Conservation (phyloP, 371 early-diverging fungal genomes). For the Synchytrium microbalum region DNA sequence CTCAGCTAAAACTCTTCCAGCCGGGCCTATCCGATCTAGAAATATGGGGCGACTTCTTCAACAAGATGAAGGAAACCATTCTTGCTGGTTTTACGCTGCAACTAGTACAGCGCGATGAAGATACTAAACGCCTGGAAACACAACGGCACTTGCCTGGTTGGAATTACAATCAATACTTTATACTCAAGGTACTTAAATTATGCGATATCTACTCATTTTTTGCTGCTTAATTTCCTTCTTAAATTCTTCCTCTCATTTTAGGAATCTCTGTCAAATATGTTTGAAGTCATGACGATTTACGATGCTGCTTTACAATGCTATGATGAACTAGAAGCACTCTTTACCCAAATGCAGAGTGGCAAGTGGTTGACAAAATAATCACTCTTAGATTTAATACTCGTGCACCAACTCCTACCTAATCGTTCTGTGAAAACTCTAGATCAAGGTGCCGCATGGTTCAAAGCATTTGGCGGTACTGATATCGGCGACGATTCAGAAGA, state of each 20-base stretch:
- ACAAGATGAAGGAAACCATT: slow-evolving; percentile 72
- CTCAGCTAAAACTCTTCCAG: slow-evolving; percentile 36
- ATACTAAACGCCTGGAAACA: slow-evolving; percentile 77
- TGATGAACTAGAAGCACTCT: slow-evolving; percentile 91
- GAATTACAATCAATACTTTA: slow-evolving; percentile 95
- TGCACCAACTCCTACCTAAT: slow-evolving; percentile 23
- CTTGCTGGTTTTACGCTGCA: slow-evolving; percentile 72
- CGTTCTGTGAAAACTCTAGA: slow-evolving; percentile 14
- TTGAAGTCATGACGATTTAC: slow-evolving; percentile 72
- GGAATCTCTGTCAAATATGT: slow-evolving; percentile 82
- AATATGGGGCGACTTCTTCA: slow-evolving; percentile 67
- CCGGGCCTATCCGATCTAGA: slow-evolving; percentile 57
- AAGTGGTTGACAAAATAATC: background rate
- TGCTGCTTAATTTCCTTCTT: background rate
- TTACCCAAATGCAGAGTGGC: slow-evolving; percentile 67
- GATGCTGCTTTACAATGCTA: slow-evolving; percentile 88
- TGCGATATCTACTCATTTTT: background rate
- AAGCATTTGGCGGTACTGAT: slow-evolving; percentile 77
- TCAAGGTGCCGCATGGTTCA: slow-evolving; percentile 83
- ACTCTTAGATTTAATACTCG: background rate
- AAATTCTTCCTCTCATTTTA: slow-evolving; percentile 6
- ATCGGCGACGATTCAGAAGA: slow-evolving; percentile 80
- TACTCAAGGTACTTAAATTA: slow-evolving; percentile 54
- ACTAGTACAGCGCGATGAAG: slow-evolving; percentile 73
- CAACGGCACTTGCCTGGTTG: slow-evolving; percentile 92